These are phyloP conservation scores for Yamadazyma kanchanaburiensis DNA, from an alignment of 1,139 yeast genomes.

Conservation along the genomic window DNA sequence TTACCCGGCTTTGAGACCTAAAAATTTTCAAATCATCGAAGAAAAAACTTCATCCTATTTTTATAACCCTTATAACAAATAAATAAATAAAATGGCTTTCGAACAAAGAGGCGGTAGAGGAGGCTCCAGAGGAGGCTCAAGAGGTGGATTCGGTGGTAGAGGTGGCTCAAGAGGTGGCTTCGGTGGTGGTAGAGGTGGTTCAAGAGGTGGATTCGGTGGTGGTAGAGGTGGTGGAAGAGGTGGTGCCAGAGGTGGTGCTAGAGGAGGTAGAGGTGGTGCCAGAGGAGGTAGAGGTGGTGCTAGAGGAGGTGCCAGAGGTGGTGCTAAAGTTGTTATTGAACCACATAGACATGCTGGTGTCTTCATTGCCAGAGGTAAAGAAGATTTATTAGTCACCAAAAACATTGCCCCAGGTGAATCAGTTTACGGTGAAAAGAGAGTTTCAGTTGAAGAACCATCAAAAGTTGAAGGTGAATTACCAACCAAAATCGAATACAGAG, in stretches of 20 bases:
- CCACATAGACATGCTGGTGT: slow-evolving; percentile 99
- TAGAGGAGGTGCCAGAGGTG: slow-evolving; percentile 74
- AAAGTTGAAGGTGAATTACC: slow-evolving; percentile 85
- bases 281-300: slow-evolving; percentile 76
- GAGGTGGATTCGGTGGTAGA: slow-evolving; percentile 30
- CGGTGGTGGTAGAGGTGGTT: slow-evolving; percentile 37
- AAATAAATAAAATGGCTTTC: slow-evolving; percentile 18
- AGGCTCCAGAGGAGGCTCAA: slow-evolving; percentile 30
- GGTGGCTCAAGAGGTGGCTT: slow-evolving; percentile 53
- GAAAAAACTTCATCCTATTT: slow-evolving; percentile 6
- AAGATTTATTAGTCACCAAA: slow-evolving; percentile 95
- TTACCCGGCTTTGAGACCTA: slow-evolving; percentile 19
- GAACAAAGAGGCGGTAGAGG: slow-evolving; percentile 49
- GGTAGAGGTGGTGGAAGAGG: slow-evolving; percentile 28
- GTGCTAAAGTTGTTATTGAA: slow-evolving; percentile 94
- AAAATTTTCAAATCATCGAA: slow-evolving; percentile 12
- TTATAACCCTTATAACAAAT: slow-evolving; percentile 3
- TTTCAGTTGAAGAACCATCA: slow-evolving; percentile 87
- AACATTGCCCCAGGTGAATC: slow-evolving; percentile 98
- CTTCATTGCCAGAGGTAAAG: slow-evolving; percentile 98
- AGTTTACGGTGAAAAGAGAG: slow-evolving; percentile 96
- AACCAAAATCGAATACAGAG: slow-evolving; percentile 97
- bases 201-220: slow-evolving; percentile 38
- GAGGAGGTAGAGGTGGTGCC: slow-evolving; percentile 48
- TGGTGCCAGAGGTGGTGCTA: slow-evolving; percentile 37